These are phyloP conservation scores for Infundibulicybe gibba DNA, from an alignment of 768 basidiomycete genomes.

Conservation along the genomic window DNA sequence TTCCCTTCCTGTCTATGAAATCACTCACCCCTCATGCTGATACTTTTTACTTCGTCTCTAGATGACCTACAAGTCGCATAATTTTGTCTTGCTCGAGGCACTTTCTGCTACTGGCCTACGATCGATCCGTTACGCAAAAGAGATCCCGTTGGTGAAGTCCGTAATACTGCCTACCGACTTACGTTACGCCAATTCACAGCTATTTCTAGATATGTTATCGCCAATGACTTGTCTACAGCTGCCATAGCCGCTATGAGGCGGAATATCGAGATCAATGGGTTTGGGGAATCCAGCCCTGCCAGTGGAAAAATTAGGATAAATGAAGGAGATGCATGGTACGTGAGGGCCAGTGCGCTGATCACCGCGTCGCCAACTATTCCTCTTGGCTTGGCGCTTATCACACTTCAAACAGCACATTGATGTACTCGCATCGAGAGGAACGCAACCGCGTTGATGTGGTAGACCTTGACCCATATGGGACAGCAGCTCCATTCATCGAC, in stretches of 20 bases:
- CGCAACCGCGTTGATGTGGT: slow-evolving; percentile 82
- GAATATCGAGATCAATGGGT: slow-evolving; percentile 79
- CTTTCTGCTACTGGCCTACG: slow-evolving; percentile 95
- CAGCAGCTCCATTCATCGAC: slow-evolving; percentile 95
- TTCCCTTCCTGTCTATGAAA: too few relatives aligned
- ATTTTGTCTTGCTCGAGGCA: slow-evolving; percentile 84
- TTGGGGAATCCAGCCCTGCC: slow-evolving; percentile 7
- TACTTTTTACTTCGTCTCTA: background rate
- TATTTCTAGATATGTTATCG: slow-evolving; percentile 74
- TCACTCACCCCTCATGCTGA: background rate
- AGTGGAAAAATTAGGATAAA: slow-evolving; percentile 70
- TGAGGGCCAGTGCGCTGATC: slow-evolving; percentile 7
- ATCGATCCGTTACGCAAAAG: slow-evolving; percentile 95
- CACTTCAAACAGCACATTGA: slow-evolving; percentile 56
- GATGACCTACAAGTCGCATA: slow-evolving; percentile 35
- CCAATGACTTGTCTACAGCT: slow-evolving; percentile 85
- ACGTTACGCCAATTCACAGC: background rate
- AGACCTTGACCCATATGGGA: slow-evolving; percentile 98
- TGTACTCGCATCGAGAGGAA: slow-evolving; percentile 85
- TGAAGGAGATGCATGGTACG: slow-evolving; percentile 92
- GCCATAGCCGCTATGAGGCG: slow-evolving; percentile 84
- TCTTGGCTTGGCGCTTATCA: slow-evolving; percentile 1
- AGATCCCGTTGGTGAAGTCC: slow-evolving; percentile 88
- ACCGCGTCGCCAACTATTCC: background rate
- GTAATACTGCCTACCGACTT: slow-evolving; percentile 12